These are phyloP conservation scores for Ganoderma lucidum DNA, from an alignment of 1,284 basidiomycete species.

Conservation along the genomic window DNA sequence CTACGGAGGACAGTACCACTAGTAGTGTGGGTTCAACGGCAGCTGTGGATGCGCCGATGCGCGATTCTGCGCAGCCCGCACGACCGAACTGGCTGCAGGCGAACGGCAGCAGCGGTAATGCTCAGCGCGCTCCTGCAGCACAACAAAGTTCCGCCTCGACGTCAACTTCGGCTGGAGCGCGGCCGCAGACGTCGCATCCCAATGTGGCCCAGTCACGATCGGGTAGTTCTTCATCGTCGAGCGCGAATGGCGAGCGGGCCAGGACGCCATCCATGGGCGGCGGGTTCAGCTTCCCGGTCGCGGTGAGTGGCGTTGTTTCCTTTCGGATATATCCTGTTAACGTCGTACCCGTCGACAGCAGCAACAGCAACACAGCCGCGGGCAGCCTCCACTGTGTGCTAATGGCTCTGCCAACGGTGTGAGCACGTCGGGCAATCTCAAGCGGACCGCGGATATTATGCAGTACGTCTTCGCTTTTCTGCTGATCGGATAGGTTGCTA, in stretches of 20 bases:
- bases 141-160: neutral
- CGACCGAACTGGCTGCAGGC: constrained; percentile 1
- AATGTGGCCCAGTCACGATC: neutral
- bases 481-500: neutral
- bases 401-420: constrained; percentile 2
- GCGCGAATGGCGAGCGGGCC: constrained; percentile 35
- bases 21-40: constrained; percentile 14
- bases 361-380: constrained; percentile 18
- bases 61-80: neutral
- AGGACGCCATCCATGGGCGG: constrained; percentile 56
- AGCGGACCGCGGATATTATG: constrained; percentile 50
- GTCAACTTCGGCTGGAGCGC: neutral
- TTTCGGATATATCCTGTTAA: neutral
- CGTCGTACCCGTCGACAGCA: neutral
- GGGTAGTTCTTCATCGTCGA: neutral
- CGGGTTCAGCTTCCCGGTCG: constrained; percentile 58
- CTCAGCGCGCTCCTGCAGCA: neutral
- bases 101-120: neutral
- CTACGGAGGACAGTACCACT: constrained; percentile 7
- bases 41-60: neutral
- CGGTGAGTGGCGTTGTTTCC: neutral
- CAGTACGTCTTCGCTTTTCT: constrained; percentile 41
- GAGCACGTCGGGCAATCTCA: constrained; percentile 36
- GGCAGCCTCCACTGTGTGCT: neutral
- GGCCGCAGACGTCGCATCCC: neutral